phyloP scores from a whole-genome alignment of 371 early-diverging fungal genomes.

The Mucor lusitanicus region DNA sequence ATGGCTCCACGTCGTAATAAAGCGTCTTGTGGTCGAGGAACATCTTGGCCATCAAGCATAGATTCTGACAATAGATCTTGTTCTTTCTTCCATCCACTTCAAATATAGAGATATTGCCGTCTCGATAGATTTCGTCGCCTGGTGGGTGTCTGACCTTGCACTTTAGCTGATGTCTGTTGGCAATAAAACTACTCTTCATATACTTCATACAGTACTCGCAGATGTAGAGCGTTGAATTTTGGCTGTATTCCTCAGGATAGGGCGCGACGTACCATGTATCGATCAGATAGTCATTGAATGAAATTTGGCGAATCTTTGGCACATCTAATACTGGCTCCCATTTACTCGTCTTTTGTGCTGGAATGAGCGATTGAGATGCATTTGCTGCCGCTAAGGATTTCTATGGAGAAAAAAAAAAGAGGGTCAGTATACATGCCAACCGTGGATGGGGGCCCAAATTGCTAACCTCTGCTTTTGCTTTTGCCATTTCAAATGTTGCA shows the following conservation, averaged over 20 bases:
- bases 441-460: background rate
- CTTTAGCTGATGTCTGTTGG: constrained; percentile 78
- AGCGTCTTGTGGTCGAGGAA: constrained; percentile 99
- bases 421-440: background rate
- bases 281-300: constrained; percentile 80
- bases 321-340: constrained; percentile 6
- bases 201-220: constrained; percentile 99
- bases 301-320: constrained; percentile 22
- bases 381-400: background rate
- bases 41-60: constrained; percentile 97
- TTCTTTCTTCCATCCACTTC: constrained; percentile 96
- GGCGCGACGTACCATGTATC: constrained; percentile 98
- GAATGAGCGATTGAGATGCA: background rate
- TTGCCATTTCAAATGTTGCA: constrained; percentile 48
- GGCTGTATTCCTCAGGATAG: constrained; percentile 96
- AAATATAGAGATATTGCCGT: constrained; percentile 84
- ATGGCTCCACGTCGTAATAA: constrained; percentile 99
- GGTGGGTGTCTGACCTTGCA: constrained; percentile 93
- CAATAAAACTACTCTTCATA: constrained; percentile 76
- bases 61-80: constrained; percentile 97
- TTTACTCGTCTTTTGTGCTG: background rate
- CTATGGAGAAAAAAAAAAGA: background rate
- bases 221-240: constrained; percentile 72
- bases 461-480: constrained; percentile 23
- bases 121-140: constrained; percentile 98